Conservation (phyloP, 2,329 filamentous ascomycete genomes). For the Rasamsonia emersonii region DNA sequence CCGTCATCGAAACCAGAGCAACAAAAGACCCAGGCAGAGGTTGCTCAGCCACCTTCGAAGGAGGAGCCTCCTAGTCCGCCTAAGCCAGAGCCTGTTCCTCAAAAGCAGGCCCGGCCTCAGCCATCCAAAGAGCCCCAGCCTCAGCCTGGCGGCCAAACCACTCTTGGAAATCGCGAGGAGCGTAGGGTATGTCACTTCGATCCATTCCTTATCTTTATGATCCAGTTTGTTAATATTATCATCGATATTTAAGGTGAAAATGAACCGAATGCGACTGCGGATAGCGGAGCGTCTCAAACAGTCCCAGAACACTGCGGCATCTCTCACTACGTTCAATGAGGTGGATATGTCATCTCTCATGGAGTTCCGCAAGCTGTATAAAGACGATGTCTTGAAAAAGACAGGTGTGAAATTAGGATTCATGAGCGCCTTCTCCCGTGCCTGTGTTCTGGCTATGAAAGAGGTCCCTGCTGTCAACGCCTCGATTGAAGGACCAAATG, state of each 20-base stretch:
- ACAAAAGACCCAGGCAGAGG: slow-evolving; percentile 18
- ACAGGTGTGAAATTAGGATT: slow-evolving; percentile 97
- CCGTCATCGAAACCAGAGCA: slow-evolving; percentile 21
- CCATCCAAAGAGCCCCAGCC: slow-evolving; percentile 23
- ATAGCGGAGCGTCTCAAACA: slow-evolving; percentile 98
- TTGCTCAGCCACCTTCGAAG: slow-evolving; percentile 31
- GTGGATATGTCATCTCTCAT: slow-evolving; percentile 98
- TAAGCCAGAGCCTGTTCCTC: slow-evolving; percentile 18
- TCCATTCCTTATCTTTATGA: slow-evolving; percentile 2
- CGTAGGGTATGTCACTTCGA: slow-evolving; percentile 57
- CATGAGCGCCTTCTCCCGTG: slow-evolving; percentile 95
- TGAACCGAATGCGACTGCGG: slow-evolving; percentile 98
- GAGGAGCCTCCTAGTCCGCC: slow-evolving; percentile 24
- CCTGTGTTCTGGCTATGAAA: slow-evolving; percentile 83
- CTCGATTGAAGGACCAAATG: slow-evolving; percentile 89
- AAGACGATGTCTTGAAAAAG: slow-evolving; percentile 92
- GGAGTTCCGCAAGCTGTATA: slow-evolving; percentile 95
- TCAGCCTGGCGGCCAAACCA: slow-evolving; percentile 16
- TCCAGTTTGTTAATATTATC: slow-evolving; percentile 1
- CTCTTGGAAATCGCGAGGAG: slow-evolving; percentile 72
- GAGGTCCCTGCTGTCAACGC: slow-evolving; percentile 93
- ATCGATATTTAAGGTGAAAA: slow-evolving; percentile 65
- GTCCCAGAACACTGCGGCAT: slow-evolving; percentile 96
- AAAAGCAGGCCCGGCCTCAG: slow-evolving; percentile 24
- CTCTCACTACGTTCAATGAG: slow-evolving; percentile 96